Base-by-base conservation (phyloP, 345 rosid species). In the Citrus inodora region DNA sequence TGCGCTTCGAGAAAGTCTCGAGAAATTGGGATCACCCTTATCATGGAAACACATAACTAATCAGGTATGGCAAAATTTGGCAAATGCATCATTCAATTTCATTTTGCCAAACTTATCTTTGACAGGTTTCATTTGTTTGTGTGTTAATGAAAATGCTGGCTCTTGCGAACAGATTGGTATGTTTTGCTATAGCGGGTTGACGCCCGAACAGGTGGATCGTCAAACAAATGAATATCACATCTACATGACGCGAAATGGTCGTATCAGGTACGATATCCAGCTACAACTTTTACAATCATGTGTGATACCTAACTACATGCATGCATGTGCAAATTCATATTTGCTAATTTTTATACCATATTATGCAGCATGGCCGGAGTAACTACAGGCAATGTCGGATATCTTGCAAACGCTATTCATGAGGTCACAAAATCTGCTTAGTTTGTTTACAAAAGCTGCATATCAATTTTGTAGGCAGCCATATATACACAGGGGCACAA, bases 171-270 rank as follows among this genome's bases (percentile, higher is more conserved):
- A 95, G 99, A 95, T 93, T 76, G 98, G 99, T 10, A 93, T 93
- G 99, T 95, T 95, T 74, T 95, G 99, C 88, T 93, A 90, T 82
- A 95, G 99, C 79, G 99, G 98, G 46, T 58, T 93, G 90, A 88
- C 96, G 37, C 98, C 97, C 0, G 98, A 93, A 82, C 98, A 93
- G 60, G 98, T 93, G 25, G 98, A 95, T 82, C 94, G 82, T 6
- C 81, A 91, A 87, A 93, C 92, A 6, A 87, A 85, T 4, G 94
- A 95, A 73, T 95, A 81, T 83, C 98, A 92, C 78, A 93, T 95
- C 71, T 95, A 93, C 77, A 70, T 93, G 96, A 93, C 99, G 11
- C 92, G 98, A 25, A 95, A 95, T 66, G 98, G 98, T 55, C 93
- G 98, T 73, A 93, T 95, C 79, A 93, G 98, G 98, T 95, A 83